Conservation (phyloP, 768 basidiomycete species). For the Cystofilobasidium macerans region DNA sequence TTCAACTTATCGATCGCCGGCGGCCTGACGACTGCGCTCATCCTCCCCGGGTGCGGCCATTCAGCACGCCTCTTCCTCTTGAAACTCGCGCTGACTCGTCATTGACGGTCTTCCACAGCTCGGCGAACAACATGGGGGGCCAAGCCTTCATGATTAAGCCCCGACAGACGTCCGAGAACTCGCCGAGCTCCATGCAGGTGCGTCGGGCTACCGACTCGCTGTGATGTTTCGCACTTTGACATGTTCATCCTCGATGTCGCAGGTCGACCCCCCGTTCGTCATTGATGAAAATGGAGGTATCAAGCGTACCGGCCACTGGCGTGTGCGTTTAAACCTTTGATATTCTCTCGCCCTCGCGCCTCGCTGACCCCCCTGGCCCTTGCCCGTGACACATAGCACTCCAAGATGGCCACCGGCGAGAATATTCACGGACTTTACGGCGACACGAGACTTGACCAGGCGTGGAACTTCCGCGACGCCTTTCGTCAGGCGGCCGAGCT, state of each 20-base stretch:
- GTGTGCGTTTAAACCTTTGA: conserved; percentile 31
- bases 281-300: conserved; percentile 41
- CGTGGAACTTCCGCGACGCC: conserved; percentile 60
- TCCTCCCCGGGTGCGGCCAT: conserved; percentile 56
- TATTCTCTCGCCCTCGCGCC: background rate
- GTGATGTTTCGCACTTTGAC: conserved; percentile 35
- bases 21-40: conserved; percentile 72
- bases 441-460: conserved; percentile 60
- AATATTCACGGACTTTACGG: conserved; percentile 38
- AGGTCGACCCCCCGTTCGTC: conserved; percentile 61
- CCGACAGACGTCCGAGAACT: conserved; percentile 55
- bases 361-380: background rate
- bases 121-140: conserved; percentile 46
- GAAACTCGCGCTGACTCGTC: background rate
- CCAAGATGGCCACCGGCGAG: conserved; percentile 50
- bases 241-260: conserved; percentile 47
- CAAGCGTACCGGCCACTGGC: conserved; percentile 50
- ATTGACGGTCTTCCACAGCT: background rate
- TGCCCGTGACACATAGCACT: conserved; percentile 30
- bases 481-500: conserved; percentile 59
- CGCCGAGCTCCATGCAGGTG: conserved; percentile 8
- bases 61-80: background rate
- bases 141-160: conserved; percentile 70
- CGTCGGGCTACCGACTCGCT: background rate
- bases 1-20: conserved; percentile 67